Percentiles rank a stretch among this genome's conserved stretches.
Evolutionary conservation across 768 basidiomycete genomes (phyloP).

Genomic region (Multifurca ochricompacta): DNA sequence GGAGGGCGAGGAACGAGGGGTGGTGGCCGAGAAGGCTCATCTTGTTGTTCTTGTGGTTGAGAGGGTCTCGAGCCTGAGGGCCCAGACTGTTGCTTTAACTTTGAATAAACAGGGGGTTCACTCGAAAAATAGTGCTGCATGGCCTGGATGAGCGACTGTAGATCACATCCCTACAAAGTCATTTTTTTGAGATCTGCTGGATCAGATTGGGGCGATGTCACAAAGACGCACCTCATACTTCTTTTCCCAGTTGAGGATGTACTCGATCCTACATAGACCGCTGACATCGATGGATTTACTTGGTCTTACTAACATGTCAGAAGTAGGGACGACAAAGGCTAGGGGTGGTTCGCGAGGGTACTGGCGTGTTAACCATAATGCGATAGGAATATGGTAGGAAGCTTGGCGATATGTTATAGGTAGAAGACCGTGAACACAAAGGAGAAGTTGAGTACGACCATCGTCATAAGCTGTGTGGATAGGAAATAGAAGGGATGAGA

Average conservation of each 20-base stretch:
- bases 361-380: conserved; percentile 78
- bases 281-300: conserved; percentile 72
- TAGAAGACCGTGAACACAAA: conserved; percentile 85
- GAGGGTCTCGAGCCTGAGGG: conserved; percentile 20
- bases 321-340: conserved; percentile 86
- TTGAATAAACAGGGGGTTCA: conserved; percentile 86
- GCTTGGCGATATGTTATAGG: conserved; percentile 72
- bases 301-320: conserved; percentile 80
- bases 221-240: conserved; percentile 69
- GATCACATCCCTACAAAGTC: conserved; percentile 56
- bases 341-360: conserved; percentile 82
- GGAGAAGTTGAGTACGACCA: conserved; percentile 84
- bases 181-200: conserved; percentile 10
- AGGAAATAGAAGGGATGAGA: conserved; percentile 15
- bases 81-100: conserved; percentile 40
- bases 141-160: conserved; percentile 65
- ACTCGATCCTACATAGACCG: conserved; percentile 62
- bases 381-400: conserved; percentile 90
- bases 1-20: conserved; percentile 19
- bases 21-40: conserved; percentile 20
- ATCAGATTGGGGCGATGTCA: conserved; percentile 20
- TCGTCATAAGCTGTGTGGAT: conserved; percentile 74
- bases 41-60: conserved; percentile 15
- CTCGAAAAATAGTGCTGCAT: conserved; percentile 79
- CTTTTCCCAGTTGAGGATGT: conserved; percentile 67